Conservation (phyloP, 2,329 filamentous ascomycete genomes). For the Aspergillus aculeatinus region DNA sequence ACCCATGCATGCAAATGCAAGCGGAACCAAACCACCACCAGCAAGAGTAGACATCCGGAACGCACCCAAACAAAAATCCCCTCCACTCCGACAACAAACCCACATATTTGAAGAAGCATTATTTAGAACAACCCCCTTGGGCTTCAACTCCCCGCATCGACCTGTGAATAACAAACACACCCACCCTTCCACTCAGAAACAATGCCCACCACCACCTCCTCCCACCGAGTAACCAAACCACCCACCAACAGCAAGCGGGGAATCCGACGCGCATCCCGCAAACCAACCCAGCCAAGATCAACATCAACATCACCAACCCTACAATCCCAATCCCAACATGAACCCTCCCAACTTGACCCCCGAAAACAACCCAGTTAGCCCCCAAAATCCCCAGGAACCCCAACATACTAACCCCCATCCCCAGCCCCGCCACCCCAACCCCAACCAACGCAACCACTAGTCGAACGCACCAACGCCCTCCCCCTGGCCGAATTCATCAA, state of each 20-base stretch:
- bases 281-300: neutral
- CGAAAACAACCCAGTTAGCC: neutral
- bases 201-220: neutral
- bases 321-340: neutral
- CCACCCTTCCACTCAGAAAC: neutral
- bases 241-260: neutral
- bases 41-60: neutral
- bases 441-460: conserved; percentile 28
- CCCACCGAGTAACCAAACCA: neutral
- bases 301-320: neutral
- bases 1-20: neutral
- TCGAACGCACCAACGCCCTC: conserved; percentile 46
- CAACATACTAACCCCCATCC: neutral
- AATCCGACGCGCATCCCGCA: neutral
- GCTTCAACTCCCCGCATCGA: neutral
- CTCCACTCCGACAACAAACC: neutral
- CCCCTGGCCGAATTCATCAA: conserved; percentile 39
- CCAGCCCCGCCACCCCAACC: neutral
- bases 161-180: neutral
- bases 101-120: no score
- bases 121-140: no score
- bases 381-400: neutral
- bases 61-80: neutral
- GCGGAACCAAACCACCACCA: neutral
- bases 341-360: neutral